Evolutionary conservation across 139 green algal genomes (phyloP).

Genomic region (Volvox reticuliferus): DNA sequence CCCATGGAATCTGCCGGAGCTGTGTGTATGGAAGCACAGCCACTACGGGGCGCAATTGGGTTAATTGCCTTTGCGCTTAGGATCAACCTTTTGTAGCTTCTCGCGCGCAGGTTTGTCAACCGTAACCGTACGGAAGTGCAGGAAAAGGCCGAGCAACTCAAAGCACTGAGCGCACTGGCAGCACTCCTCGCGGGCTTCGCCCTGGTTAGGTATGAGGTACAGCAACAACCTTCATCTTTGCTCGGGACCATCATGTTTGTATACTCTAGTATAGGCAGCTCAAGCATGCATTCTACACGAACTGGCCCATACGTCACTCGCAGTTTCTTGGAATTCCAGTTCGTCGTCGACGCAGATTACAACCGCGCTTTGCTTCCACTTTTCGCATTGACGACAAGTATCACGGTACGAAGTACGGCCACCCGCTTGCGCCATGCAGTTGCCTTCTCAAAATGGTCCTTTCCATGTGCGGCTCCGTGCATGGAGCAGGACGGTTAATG

Average conservation of each 20-base stretch:
- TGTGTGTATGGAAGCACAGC: too few species aligned
- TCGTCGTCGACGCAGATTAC: background rate
- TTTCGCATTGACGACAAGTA: constrained; percentile 52
- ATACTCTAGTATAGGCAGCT: too few species aligned
- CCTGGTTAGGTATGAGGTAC: constrained; percentile 58
- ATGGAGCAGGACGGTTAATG: too few species aligned
- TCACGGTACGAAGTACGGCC: constrained; percentile 48
- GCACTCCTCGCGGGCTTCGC: constrained; percentile 87
- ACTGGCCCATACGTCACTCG: background rate
- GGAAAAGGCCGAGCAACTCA: constrained; percentile 87
- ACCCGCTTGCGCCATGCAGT: too few species aligned
- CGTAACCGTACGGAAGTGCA: constrained; percentile 67
- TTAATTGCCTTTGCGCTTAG: too few species aligned
- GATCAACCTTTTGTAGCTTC: too few species aligned
- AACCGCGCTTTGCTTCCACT: constrained; percentile 48
- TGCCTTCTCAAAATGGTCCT: too few species aligned
- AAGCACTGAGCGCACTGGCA: constrained; percentile 74
- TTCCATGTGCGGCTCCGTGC: too few species aligned
- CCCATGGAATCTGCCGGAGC: too few species aligned
- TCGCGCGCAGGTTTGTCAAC: constrained; percentile 7
- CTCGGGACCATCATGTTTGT: too few species aligned
- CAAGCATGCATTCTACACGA: too few species aligned
- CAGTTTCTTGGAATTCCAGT: constrained; percentile 40
- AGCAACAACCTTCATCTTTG: background rate
- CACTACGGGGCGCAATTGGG: too few species aligned